Evolutionary conservation across 164 flowering plant species (phyloP).

Genomic region (Taxillus chinensis): DNA sequence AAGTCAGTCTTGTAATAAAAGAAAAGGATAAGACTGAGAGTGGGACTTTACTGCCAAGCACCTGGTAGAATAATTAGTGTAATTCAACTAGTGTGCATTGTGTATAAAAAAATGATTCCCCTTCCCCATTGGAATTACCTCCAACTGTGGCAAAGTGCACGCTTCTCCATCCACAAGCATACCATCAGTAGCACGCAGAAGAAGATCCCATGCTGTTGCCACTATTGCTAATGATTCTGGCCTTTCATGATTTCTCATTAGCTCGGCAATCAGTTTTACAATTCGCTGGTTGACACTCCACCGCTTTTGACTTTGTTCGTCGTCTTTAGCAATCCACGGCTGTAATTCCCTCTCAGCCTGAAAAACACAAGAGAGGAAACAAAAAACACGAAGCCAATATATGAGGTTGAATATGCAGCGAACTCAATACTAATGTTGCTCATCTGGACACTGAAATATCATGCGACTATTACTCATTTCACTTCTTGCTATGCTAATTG

Average conservation of each 20-base stretch:
- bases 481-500: too few relatives aligned
- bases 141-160: slow-evolving; percentile 91
- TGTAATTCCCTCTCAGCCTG: slow-evolving; percentile 94
- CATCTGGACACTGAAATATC: neutral
- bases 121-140: slow-evolving; percentile 34
- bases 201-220: slow-evolving; percentile 86
- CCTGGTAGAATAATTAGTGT: neutral
- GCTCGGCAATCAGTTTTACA: slow-evolving; percentile 70
- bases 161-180: slow-evolving; percentile 98
- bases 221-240: slow-evolving; percentile 77
- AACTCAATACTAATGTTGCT: slow-evolving; percentile 1
- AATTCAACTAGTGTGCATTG: neutral
- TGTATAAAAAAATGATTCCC: neutral
- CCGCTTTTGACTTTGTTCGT: slow-evolving; percentile 81
- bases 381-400: slow-evolving; percentile 24
- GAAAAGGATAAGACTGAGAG: neutral
- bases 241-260: slow-evolving; percentile 80
- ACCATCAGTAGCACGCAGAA: slow-evolving; percentile 93
- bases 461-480: too few relatives aligned
- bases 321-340: slow-evolving; percentile 95
- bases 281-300: slow-evolving; percentile 93
- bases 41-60: too few relatives aligned
- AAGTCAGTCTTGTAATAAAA: neutral
- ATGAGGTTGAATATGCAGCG: slow-evolving; percentile 3
- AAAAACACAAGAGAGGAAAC: slow-evolving; percentile 21